phyloP scores from a whole-genome alignment of 768 basidiomycete species.

The Hygrophoropsis aurantiaca region DNA sequence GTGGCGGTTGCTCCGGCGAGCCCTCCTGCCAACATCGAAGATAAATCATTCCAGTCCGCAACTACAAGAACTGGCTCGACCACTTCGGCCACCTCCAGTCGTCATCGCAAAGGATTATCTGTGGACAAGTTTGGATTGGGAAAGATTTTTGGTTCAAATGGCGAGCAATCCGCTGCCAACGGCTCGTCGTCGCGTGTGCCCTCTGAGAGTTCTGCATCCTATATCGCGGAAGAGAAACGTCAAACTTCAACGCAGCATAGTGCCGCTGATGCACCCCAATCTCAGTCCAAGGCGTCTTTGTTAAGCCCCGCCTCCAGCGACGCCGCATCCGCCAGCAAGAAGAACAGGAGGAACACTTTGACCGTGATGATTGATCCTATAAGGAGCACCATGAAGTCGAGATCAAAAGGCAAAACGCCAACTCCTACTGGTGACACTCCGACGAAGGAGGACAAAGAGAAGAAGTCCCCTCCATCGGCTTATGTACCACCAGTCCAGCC shows the following conservation, averaged over 20 bases:
- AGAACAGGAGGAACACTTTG: conserved; percentile 76
- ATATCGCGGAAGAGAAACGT: conserved; percentile 17
- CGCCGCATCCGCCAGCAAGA: conserved; percentile 43
- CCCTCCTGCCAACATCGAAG: conserved; percentile 34
- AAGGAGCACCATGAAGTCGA: conserved; percentile 43
- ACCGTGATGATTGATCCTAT: conserved; percentile 86
- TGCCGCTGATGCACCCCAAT: conserved; percentile 24
- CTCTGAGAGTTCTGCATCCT: conserved; percentile 37
- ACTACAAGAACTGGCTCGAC: conserved; percentile 29
- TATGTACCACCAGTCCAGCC: conserved; percentile 28
- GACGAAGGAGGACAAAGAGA: conserved; percentile 43
- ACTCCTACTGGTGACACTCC: conserved; percentile 33
- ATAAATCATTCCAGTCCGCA: conserved; percentile 27
- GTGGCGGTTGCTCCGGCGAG: conserved; percentile 41
- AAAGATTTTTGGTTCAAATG: conserved; percentile 62
- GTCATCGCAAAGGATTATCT: conserved; percentile 69
- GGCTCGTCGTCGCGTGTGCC: conserved; percentile 40
- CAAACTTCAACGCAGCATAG: conserved; percentile 4
- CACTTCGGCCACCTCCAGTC: conserved; percentile 42
- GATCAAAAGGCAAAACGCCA: conserved; percentile 32
- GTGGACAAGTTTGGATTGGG: conserved; percentile 78
- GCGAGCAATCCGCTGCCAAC: conserved; percentile 32
- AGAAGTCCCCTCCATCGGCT: conserved; percentile 30
- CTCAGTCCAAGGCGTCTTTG: conserved; percentile 28
- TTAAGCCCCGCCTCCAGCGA: conserved; percentile 34